Percentiles rank a stretch among this genome's conserved stretches.
Conservation (phyloP, 192 early-diverging fungal species). For the Haplosporangium gracile region DNA sequence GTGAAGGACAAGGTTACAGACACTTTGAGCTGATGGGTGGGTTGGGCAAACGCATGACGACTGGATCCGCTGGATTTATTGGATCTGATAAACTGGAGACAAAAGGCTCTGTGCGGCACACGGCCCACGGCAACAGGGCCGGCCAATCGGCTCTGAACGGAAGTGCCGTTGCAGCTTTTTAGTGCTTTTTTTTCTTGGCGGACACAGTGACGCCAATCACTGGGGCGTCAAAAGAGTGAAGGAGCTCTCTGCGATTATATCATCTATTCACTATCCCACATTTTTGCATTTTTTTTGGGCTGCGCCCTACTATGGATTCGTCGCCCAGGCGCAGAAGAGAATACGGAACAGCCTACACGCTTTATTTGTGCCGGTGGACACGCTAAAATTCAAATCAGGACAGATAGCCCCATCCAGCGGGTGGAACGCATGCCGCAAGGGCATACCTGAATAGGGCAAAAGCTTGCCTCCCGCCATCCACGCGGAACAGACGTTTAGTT, state of each 20-base stretch:
- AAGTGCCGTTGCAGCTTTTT: constrained; percentile 11
- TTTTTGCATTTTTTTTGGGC: constrained; percentile 18
- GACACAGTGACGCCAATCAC: constrained; percentile 13
- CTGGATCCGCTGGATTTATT: background rate
- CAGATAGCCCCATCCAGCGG: constrained; percentile 12
- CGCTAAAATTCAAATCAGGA: constrained; percentile 12
- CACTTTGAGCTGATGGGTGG: background rate
- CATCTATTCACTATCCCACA: constrained; percentile 16
- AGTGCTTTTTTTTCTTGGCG: constrained; percentile 16
- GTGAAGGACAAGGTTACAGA: background rate
- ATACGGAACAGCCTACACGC: constrained; percentile 23
- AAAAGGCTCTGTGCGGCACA: background rate
- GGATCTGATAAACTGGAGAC: constrained; percentile 5
- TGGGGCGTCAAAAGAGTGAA: constrained; percentile 9
- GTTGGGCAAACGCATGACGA: background rate
- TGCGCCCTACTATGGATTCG: constrained; percentile 12
- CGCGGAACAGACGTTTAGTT: constrained; percentile 14
- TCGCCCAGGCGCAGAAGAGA: constrained; percentile 19
- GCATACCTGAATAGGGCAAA: constrained; percentile 19
- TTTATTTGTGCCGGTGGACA: constrained; percentile 6
- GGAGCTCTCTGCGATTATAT: constrained; percentile 13
- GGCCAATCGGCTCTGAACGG: constrained; percentile 22
- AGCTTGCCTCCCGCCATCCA: constrained; percentile 10
- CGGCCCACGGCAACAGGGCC: constrained; percentile 13
- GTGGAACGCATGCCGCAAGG: constrained; percentile 8